These are phyloP conservation scores for Clarireedia monteithiana DNA, from an alignment of 2,329 filamentous ascomycete species.

Conservation along the genomic window DNA sequence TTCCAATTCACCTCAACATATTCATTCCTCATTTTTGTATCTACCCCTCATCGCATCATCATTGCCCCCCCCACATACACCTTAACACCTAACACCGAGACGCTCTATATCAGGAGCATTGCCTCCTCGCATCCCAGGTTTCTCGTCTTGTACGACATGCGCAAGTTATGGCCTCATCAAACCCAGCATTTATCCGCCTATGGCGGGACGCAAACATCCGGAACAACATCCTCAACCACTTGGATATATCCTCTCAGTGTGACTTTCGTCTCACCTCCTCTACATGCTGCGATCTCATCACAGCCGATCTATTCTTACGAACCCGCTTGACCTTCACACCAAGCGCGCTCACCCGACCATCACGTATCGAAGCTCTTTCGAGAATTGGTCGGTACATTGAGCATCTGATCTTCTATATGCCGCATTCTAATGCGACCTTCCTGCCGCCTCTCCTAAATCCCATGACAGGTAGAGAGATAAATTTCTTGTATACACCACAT, in stretches of 20 bases:
- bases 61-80: not conserved
- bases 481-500: constrained; percentile 75
- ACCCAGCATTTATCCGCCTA: constrained; percentile 26
- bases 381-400: constrained; percentile 73
- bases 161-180: constrained; percentile 29
- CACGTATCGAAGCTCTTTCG: constrained; percentile 64
- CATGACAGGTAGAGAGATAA: constrained; percentile 66
- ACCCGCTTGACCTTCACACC: constrained; percentile 64
- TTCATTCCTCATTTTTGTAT: too few species aligned
- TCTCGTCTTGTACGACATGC: constrained; percentile 20
- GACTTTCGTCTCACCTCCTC: constrained; percentile 59
- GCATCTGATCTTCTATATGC: constrained; percentile 68
- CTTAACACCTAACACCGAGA: not conserved
- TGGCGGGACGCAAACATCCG: constrained; percentile 28
- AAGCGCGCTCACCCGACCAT: constrained; percentile 67
- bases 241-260: constrained; percentile 35
- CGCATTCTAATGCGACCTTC: constrained; percentile 71
- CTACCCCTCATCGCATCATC: not conserved
- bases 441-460: constrained; percentile 79
- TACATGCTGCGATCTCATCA: constrained; percentile 62
- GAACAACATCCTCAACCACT: constrained; percentile 21
- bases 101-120: not conserved
- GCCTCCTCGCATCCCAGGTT: not conserved
- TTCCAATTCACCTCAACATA: too few species aligned
- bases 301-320: constrained; percentile 61